phyloP scores from a whole-genome alignment of 306 rosid species.

The Rosa chinensis region DNA sequence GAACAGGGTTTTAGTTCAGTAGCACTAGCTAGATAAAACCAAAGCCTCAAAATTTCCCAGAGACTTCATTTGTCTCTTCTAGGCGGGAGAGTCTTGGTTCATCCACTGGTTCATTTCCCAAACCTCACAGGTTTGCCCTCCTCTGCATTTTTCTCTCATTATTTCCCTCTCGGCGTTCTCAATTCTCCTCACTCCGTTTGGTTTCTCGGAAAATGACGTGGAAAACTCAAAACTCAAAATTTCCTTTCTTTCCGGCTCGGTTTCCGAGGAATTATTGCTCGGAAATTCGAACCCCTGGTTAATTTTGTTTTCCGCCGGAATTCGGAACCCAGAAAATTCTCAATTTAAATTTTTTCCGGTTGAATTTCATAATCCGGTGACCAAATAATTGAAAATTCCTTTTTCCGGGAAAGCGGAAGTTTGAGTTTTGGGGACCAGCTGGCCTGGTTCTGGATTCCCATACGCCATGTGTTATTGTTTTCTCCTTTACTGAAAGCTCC shows the following conservation, averaged over 20 bases:
- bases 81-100: neutral
- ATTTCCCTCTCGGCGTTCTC: neutral
- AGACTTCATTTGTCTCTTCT: neutral
- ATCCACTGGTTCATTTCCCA: neutral
- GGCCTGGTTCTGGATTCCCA: neutral
- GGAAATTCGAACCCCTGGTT: neutral
- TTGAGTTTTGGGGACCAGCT: constrained; percentile 36
- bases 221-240: neutral
- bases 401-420: neutral
- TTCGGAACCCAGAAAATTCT: neutral
- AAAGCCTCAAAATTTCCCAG: neutral
- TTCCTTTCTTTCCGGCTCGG: neutral
- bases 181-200: neutral
- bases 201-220: constrained; percentile 5
- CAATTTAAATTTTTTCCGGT: neutral
- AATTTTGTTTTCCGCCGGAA: constrained; percentile 11
- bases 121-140: constrained; percentile 14
- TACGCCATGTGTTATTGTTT: neutral
- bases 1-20: constrained; percentile 26
- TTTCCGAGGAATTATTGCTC: neutral
- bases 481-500: constrained; percentile 18
- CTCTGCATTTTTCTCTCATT: neutral
- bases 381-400: neutral
- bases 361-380: neutral
- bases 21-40: neutral